These are phyloP conservation scores for Suhomyces chickasaworum DNA, from an alignment of 1,139 yeast genomes.

Conservation along the genomic window DNA sequence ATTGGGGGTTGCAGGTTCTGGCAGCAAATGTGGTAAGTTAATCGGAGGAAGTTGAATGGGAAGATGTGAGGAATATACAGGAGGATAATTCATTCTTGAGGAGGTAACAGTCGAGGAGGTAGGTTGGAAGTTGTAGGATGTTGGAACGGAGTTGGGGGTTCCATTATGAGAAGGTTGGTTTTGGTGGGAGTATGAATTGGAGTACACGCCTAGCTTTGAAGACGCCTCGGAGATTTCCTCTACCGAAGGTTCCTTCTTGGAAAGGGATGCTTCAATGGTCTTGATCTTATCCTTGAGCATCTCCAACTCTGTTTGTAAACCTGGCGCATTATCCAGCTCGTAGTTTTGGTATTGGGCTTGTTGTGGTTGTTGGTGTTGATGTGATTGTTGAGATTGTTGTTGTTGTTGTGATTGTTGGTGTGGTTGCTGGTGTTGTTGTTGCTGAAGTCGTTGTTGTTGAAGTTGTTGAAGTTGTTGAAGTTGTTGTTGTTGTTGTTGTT, in stretches of 20 bases:
- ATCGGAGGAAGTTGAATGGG: slow-evolving; percentile 19
- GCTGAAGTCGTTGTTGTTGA: neutral
- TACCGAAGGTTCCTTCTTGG: slow-evolving; percentile 18
- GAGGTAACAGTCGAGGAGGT: neutral
- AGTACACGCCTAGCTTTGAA: neutral
- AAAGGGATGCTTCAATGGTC: slow-evolving; percentile 43
- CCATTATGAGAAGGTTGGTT: neutral
- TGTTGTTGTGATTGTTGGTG: neutral
- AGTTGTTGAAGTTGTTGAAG: neutral
- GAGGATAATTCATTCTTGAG: neutral
- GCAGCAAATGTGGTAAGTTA: slow-evolving; percentile 2
- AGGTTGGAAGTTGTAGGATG: slow-evolving; percentile 1
- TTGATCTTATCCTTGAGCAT: slow-evolving; percentile 41
- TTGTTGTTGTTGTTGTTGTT: neutral
- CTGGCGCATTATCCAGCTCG: neutral
- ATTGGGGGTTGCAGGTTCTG: neutral
- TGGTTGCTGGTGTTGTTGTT: neutral
- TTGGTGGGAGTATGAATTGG: slow-evolving; percentile 5
- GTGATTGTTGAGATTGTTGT: neutral
- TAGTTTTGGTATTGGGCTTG: neutral
- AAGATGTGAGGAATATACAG: slow-evolving; percentile 3
- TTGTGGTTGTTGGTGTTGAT: neutral
- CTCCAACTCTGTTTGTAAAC: slow-evolving; percentile 23
- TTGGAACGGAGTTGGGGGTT: neutral
- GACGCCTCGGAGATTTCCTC: neutral